Percentiles rank a stretch among this genome's conserved stretches.
phyloP scores from a whole-genome alignment of 2,329 filamentous ascomycete species.

The Aaosphaeria pasadenensis region DNA sequence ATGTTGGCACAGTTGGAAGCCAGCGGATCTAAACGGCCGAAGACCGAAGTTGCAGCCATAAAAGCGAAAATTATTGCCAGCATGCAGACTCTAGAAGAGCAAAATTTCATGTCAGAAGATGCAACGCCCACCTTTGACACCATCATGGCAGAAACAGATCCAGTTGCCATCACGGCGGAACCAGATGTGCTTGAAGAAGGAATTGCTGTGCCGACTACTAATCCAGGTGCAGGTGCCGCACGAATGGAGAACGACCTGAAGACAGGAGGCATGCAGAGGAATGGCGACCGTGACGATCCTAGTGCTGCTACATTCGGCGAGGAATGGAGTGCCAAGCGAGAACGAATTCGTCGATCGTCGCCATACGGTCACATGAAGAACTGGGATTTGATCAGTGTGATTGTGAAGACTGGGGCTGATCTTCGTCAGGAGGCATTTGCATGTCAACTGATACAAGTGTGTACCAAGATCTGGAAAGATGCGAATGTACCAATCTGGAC shows the following conservation, averaged over 20 bases:
- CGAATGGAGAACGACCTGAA: slow-evolving; percentile 89
- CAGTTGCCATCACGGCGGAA: slow-evolving; percentile 48
- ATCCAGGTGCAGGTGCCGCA: slow-evolving; percentile 71
- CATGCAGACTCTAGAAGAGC: slow-evolving; percentile 84
- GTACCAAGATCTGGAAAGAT: slow-evolving; percentile 77
- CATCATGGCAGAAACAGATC: slow-evolving; percentile 72
- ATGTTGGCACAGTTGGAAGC: slow-evolving; percentile 83
- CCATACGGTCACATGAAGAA: slow-evolving; percentile 89
- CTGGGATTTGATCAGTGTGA: slow-evolving; percentile 83
- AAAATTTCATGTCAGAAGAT: slow-evolving; percentile 76
- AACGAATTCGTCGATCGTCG: slow-evolving; percentile 77
- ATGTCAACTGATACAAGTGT: slow-evolving; percentile 78
- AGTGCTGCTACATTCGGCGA: slow-evolving; percentile 84
- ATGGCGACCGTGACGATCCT: slow-evolving; percentile 79
- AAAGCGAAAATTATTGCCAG: slow-evolving; percentile 84
- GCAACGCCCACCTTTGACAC: slow-evolving; percentile 73
- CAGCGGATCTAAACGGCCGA: slow-evolving; percentile 75
- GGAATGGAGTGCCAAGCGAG: slow-evolving; percentile 80
- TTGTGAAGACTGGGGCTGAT: slow-evolving; percentile 83
- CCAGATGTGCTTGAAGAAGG: slow-evolving; percentile 58
- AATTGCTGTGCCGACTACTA: slow-evolving; percentile 50
- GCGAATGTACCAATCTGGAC: slow-evolving; percentile 78
- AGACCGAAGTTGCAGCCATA: slow-evolving; percentile 77
- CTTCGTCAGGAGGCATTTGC: slow-evolving; percentile 83
- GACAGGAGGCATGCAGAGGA: slow-evolving; percentile 76